These are phyloP conservation scores for Solanum hybrid DNA, from an alignment of 305 asterid species.

Conservation along the genomic window DNA sequence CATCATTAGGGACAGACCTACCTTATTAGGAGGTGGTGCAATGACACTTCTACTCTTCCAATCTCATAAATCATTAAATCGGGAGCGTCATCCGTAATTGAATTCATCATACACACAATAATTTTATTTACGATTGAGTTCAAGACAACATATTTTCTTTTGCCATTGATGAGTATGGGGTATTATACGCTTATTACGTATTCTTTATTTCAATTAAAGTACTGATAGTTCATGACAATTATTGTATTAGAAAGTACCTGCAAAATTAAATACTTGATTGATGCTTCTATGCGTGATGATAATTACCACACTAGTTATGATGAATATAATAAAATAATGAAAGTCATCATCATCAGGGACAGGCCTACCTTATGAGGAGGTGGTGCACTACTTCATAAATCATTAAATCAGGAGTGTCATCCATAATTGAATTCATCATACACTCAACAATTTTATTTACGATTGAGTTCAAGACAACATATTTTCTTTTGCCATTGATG, in stretches of 20 bases:
- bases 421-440: no score
- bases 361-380: background rate
- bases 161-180: background rate
- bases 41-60: background rate
- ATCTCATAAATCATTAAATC: background rate
- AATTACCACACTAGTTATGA: background rate
- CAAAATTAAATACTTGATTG: background rate
- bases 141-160: background rate
- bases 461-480: background rate
- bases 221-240: background rate
- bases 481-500: background rate
- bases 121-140: background rate
- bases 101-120: background rate
- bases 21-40: background rate
- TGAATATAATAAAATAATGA: background rate
- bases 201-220: background rate
- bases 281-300: background rate
- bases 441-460: background rate
- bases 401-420: background rate
- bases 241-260: background rate
- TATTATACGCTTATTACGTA: background rate
- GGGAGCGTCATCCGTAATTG: background rate
- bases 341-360: background rate
- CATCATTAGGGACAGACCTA: background rate
- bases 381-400: background rate